Conservation (phyloP, 1,284 basidiomycete genomes). For the Ceratobasidium sp. region DNA sequence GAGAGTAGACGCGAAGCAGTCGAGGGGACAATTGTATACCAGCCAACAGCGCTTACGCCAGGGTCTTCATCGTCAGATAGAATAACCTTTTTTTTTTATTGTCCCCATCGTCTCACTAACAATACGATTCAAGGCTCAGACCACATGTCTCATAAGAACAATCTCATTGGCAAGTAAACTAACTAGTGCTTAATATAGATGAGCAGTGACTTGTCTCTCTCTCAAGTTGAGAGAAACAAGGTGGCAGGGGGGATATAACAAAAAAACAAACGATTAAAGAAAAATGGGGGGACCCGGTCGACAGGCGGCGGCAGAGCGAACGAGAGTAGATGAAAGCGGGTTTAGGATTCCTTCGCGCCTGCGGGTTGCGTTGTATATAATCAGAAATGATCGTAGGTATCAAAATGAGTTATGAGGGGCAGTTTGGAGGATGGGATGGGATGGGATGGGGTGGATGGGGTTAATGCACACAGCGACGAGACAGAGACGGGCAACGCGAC, state of each 20-base stretch:
- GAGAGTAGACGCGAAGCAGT: neutral
- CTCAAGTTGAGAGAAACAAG: too few species aligned
- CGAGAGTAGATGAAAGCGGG: conserved; percentile 1
- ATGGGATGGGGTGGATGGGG: conserved; percentile 5
- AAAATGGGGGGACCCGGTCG: conserved; percentile 40
- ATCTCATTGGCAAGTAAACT: conserved; percentile 19
- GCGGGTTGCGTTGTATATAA: too few species aligned
- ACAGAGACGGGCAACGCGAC: neutral
- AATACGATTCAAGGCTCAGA: too few species aligned
- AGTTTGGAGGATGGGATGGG: conserved; percentile 4
- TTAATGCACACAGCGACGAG: conserved; percentile 41
- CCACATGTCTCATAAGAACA: conserved; percentile 14
- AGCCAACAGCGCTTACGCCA: neutral
- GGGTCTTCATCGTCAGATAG: neutral
- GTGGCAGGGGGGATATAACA: neutral
- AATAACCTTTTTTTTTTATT: neutral
- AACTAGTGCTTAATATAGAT: conserved; percentile 24
- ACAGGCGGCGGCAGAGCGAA: conserved; percentile 42
- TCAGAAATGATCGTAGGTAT: conserved; percentile 44
- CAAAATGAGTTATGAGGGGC: conserved; percentile 31
- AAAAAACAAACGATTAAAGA: neutral
- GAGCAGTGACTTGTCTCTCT: neutral
- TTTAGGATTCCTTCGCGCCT: too few species aligned
- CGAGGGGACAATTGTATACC: conserved; percentile 18
- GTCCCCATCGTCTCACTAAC: neutral